phyloP scores from a whole-genome alignment of 495 filamentous ascomycete species.

The Arthonia radiata region DNA sequence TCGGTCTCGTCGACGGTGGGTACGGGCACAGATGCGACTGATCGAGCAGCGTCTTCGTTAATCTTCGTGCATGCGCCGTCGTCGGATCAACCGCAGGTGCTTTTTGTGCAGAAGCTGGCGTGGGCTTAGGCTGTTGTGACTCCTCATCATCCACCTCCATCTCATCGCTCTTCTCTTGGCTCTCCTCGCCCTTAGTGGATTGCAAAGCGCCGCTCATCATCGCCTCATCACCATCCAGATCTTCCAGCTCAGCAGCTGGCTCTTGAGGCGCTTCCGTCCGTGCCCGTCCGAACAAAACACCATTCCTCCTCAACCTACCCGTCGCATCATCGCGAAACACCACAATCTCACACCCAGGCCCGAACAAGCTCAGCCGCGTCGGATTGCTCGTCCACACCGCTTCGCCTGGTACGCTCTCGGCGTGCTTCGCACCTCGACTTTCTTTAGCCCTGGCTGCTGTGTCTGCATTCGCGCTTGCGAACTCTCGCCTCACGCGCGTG shows the following conservation, averaged over 20 bases:
- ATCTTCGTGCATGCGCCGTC: conserved; percentile 35
- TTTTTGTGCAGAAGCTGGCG: conserved; percentile 1
- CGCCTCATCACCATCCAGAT: not conserved
- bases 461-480: conserved; percentile 49
- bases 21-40: conserved; percentile 79
- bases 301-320: conserved; percentile 46
- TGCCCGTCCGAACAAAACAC: conserved; percentile 45
- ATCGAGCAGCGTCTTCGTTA: conserved; percentile 82
- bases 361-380: conserved; percentile 54
- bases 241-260: not conserved
- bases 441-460: conserved; percentile 17
- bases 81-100: conserved; percentile 3
- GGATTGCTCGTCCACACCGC: conserved; percentile 80
- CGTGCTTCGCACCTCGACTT: conserved; percentile 13
- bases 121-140: conserved; percentile 2
- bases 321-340: conserved; percentile 69
- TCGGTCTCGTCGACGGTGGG: conserved; percentile 43
- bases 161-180: conserved; percentile 7
- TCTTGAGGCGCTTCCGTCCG: too few relatives aligned
- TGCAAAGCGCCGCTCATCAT: not conserved
- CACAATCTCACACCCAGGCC: conserved; percentile 61
- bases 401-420: conserved; percentile 23
- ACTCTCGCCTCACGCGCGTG: conserved; percentile 51
- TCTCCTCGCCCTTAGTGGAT: too few relatives aligned
- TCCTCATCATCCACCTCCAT: conserved; percentile 10